phyloP scores from a whole-genome alignment of 2,329 filamentous ascomycete species.

The Cryoendolithus antarcticus region DNA sequence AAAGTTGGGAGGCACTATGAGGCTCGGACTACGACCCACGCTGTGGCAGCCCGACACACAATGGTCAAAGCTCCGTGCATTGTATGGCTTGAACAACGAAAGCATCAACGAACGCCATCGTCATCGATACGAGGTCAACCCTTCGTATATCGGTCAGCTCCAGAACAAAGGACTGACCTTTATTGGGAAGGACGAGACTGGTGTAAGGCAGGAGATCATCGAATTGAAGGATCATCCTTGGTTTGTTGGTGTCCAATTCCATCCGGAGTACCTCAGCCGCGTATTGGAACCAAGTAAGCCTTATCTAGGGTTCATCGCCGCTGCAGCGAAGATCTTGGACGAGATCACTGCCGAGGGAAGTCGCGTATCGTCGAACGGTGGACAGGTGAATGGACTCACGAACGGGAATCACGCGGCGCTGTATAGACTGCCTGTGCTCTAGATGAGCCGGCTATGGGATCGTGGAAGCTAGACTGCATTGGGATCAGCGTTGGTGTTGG shows the following conservation, averaged over 20 bases:
- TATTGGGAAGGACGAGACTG: slow-evolving; percentile 66
- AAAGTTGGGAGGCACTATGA: slow-evolving; percentile 79
- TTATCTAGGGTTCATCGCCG: slow-evolving; percentile 76
- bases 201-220: slow-evolving; percentile 69
- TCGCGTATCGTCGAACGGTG: too few relatives aligned
- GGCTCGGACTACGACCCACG: slow-evolving; percentile 62
- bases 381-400: too few relatives aligned
- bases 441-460: too few relatives aligned
- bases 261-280: slow-evolving; percentile 72
- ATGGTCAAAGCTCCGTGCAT: slow-evolving; percentile 63
- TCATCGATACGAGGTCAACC: slow-evolving; percentile 86
- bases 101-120: slow-evolving; percentile 60
- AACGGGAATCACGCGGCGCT: too few relatives aligned
- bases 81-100: slow-evolving; percentile 49
- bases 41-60: slow-evolving; percentile 64
- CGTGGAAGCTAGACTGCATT: too few relatives aligned
- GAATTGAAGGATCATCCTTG: slow-evolving; percentile 75
- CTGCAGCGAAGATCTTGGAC: slow-evolving; percentile 55
- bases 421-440: too few relatives aligned
- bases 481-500: too few relatives aligned
- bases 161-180: slow-evolving; percentile 60
- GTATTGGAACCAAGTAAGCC: slow-evolving; percentile 63
- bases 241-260: slow-evolving; percentile 78
- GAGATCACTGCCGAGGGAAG: slow-evolving; percentile 20
- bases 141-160: slow-evolving; percentile 57